Conservation (phyloP, 2,329 filamentous ascomycete genomes). For the Ambrosiella cleistominuta region DNA sequence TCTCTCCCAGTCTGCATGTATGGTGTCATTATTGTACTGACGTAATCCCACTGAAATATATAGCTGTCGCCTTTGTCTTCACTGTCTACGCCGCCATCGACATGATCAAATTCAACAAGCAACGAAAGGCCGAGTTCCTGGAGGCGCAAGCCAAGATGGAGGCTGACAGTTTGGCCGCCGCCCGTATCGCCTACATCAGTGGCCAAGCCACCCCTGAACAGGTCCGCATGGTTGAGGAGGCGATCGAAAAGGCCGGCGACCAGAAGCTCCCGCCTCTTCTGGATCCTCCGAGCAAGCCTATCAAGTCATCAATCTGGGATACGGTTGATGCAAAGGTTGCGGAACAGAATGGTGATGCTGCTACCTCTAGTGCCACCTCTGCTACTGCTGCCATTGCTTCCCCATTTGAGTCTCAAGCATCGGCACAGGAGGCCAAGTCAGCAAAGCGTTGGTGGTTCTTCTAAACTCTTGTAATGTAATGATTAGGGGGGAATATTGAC, state of each 20-base stretch:
- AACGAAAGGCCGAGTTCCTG: conserved; percentile 40
- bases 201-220: conserved; percentile 39
- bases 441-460: conserved; percentile 14
- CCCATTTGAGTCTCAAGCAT: background rate
- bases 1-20: no score
- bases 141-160: conserved; percentile 36
- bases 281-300: conserved; percentile 24
- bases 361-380: background rate
- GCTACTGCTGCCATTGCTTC: background rate
- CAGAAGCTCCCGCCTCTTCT: conserved; percentile 34
- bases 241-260: conserved; percentile 31
- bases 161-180: conserved; percentile 36
- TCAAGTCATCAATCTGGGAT: conserved; percentile 14
- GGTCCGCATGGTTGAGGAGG: conserved; percentile 38
- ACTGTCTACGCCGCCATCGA: conserved; percentile 43
- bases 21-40: background rate
- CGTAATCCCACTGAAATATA: background rate
- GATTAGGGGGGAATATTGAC: background rate
- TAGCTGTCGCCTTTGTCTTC: conserved; percentile 36
- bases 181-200: conserved; percentile 42
- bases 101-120: conserved; percentile 43
- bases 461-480: background rate
- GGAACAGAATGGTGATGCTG: conserved; percentile 2
- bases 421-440: conserved; percentile 14
- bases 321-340: conserved; percentile 14